phyloP scores from a whole-genome alignment of 305 asterid species.

The Lippia alba region DNA sequence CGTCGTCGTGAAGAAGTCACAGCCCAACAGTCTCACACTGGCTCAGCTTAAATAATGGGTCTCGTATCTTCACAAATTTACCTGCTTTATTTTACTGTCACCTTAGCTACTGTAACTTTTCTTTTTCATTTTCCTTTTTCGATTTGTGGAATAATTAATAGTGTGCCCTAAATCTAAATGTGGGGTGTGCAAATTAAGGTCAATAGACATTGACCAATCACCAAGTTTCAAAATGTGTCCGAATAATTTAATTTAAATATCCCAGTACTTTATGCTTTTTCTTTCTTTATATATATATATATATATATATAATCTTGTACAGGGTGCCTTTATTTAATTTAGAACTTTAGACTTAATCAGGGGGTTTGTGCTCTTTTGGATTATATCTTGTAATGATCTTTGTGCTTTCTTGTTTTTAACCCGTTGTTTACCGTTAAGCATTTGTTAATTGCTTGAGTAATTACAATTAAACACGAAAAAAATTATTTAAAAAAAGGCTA shows the following conservation, averaged over 20 bases:
- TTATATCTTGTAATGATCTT: slow-evolving; percentile 34
- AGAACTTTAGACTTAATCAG: slow-evolving; percentile 27
- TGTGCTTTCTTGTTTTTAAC: slow-evolving; percentile 42
- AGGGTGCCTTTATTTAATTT: slow-evolving; percentile 41
- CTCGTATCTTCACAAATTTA: background rate
- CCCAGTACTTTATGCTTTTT: background rate
- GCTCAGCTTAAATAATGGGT: slow-evolving; percentile 18
- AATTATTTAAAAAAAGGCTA: background rate
- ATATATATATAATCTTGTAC: slow-evolving; percentile 38
- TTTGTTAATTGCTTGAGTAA: slow-evolving; percentile 20
- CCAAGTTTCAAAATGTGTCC: slow-evolving; percentile 17
- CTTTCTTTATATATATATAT: background rate
- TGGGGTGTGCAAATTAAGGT: slow-evolving; percentile 40
- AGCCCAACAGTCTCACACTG: background rate
- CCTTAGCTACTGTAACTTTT: background rate
- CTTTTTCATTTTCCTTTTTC: background rate
- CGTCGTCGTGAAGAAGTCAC: slow-evolving; percentile 32
- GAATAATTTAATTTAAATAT: slow-evolving; percentile 17
- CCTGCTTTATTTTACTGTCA: background rate
- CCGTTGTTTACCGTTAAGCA: slow-evolving; percentile 35
- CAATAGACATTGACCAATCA: slow-evolving; percentile 46
- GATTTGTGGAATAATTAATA: background rate
- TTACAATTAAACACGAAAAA: background rate
- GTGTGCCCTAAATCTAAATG: background rate
- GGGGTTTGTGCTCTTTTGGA: slow-evolving; percentile 56